Conservation (phyloP, 2,329 filamentous ascomycete genomes). For the Lachnellula hyalina region DNA sequence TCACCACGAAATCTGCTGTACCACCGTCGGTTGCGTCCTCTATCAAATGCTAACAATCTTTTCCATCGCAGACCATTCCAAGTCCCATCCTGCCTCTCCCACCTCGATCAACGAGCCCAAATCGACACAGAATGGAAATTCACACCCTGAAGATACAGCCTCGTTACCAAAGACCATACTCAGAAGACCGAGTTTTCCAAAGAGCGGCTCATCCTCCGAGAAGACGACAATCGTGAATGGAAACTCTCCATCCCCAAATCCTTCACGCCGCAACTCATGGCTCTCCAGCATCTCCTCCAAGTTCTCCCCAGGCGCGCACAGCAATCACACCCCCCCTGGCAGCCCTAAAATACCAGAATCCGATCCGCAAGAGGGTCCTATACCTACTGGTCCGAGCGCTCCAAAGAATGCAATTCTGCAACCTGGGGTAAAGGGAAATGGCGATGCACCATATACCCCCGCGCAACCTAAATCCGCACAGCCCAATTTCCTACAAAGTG, state of each 20-base stretch:
- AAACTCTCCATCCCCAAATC: constrained; percentile 18
- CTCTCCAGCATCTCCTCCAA: constrained; percentile 90
- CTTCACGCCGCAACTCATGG: constrained; percentile 67
- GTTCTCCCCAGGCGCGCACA: constrained; percentile 52
- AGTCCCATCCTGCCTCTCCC: constrained; percentile 8
- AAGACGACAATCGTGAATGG: constrained; percentile 22
- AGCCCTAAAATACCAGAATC: constrained; percentile 18
- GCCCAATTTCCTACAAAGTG: constrained; percentile 71
- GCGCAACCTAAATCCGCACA: constrained; percentile 65
- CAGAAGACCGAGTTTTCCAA: constrained; percentile 22
- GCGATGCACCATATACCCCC: constrained; percentile 64
- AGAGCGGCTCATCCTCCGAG: constrained; percentile 23
- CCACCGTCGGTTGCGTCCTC: background rate
- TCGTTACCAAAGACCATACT: constrained; percentile 21
- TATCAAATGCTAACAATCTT: background rate
- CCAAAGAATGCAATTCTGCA: constrained; percentile 56
- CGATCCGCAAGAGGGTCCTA: constrained; percentile 30
- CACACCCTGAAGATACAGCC: constrained; percentile 5
- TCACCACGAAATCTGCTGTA: background rate
- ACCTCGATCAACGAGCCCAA: constrained; percentile 13
- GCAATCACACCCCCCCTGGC: constrained; percentile 25
- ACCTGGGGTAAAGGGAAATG: constrained; percentile 50
- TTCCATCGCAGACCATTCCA: constrained; percentile 3
- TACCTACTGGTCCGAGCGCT: constrained; percentile 31
- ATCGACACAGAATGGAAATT: constrained; percentile 17